Evolutionary conservation across 1,139 yeast genomes (phyloP).

Genomic region (Candida gigantensis): DNA sequence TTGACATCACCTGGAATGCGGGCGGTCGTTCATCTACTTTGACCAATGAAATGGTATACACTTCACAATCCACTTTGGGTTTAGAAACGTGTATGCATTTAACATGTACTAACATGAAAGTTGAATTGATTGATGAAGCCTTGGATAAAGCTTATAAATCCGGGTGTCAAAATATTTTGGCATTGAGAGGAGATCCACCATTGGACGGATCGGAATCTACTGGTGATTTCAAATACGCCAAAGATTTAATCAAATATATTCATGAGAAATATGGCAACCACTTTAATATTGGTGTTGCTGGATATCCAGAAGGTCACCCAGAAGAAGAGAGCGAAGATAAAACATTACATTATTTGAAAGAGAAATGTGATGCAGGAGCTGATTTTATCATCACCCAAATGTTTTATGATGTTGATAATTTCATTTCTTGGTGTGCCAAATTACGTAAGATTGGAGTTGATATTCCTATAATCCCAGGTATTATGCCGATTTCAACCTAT

Average conservation of each 20-base stretch:
- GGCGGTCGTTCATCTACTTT: conserved; percentile 84
- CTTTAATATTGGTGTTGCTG: conserved; percentile 90
- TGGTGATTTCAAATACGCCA: conserved; percentile 74
- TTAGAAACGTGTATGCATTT: conserved; percentile 97
- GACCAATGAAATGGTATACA: conserved; percentile 88
- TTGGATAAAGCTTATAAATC: conserved; percentile 81
- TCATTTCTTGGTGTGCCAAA: conserved; percentile 75
- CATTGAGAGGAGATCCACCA: conserved; percentile 84
- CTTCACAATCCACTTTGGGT: conserved; percentile 90
- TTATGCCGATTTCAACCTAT: conserved; percentile 96
- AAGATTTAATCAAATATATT: conserved; percentile 83
- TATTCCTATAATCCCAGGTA: conserved; percentile 93
- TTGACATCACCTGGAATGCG: conserved; percentile 98
- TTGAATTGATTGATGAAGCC: conserved; percentile 80
- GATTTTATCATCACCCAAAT: conserved; percentile 91
- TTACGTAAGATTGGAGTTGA: conserved; percentile 75
- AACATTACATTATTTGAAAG: conserved; percentile 69
- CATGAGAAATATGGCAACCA: conserved; percentile 70
- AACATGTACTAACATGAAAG: conserved; percentile 95
- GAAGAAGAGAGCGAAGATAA: conserved; percentile 66
- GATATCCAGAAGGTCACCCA: conserved; percentile 95
- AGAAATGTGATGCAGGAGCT: conserved; percentile 92
- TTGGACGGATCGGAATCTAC: conserved; percentile 65
- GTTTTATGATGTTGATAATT: conserved; percentile 85
- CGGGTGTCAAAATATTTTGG: conserved; percentile 92